Percentiles rank a stretch among this genome's conserved stretches.
phyloP scores from a whole-genome alignment of 225 moss, liverwort and hornwort species.

The Rhytidiadelphus loreus region DNA sequence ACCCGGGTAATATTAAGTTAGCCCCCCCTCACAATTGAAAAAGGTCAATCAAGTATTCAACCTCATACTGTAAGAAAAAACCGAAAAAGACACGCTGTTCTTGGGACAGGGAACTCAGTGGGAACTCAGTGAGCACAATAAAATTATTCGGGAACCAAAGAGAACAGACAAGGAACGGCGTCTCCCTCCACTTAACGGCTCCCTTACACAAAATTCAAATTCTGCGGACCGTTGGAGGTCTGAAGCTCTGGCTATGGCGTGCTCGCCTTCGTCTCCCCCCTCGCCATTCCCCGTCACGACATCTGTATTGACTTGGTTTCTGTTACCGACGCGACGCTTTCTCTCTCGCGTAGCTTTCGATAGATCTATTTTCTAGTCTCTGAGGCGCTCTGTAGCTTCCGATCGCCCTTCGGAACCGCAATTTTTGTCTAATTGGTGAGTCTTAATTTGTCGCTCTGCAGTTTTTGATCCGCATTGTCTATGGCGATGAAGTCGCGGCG shows the following conservation, averaged over 20 bases:
- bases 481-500: neutral
- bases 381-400: neutral
- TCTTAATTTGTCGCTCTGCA: neutral
- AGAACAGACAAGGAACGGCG: neutral
- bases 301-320: neutral
- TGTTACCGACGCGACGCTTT: neutral
- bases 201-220: constrained; percentile 7
- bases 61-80: neutral
- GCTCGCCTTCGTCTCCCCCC: neutral
- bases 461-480: neutral
- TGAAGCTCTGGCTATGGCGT: neutral
- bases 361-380: neutral
- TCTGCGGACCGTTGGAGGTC: neutral
- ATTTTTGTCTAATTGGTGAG: neutral
- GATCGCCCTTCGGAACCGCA: neutral
- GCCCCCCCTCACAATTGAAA: neutral
- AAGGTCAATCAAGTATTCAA: neutral
- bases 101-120: neutral
- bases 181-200: neutral
- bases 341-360: neutral
- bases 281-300: neutral
- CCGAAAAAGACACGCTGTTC: neutral
- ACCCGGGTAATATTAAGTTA: neutral
- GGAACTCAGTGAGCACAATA: neutral
- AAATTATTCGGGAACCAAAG: neutral